Conservation (phyloP, 345 rosid genomes). For the Pistacia vera region DNA sequence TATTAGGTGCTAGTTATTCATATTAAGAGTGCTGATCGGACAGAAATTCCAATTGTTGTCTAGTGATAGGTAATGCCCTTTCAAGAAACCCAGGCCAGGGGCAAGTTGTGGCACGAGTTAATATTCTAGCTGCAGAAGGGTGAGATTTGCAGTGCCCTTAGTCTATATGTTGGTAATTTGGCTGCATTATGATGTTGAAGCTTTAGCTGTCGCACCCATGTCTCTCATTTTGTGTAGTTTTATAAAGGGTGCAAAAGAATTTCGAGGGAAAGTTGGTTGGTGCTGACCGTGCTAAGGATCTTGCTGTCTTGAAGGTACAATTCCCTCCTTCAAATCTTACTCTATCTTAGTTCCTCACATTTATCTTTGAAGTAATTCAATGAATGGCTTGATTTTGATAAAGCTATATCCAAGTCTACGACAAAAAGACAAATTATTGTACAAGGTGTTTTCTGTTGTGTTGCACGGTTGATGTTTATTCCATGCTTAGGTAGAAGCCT, state of each 20-base stretch:
- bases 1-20: neutral
- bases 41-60: constrained; percentile 17
- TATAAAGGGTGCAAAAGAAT: constrained; percentile 80
- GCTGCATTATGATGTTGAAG: constrained; percentile 9
- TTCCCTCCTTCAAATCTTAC: neutral
- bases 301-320: constrained; percentile 82
- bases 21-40: neutral
- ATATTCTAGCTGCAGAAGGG: constrained; percentile 92
- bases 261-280: constrained; percentile 90
- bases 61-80: constrained; percentile 92
- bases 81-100: constrained; percentile 82
- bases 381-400: neutral
- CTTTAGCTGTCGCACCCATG: constrained; percentile 14
- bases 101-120: constrained; percentile 88
- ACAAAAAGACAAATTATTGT: no score
- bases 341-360: no score
- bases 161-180: constrained; percentile 27
- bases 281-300: constrained; percentile 93
- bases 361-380: no score
- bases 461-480: constrained; percentile 4
- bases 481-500: constrained; percentile 74
- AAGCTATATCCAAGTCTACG: neutral
- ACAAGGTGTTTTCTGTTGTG: no score
- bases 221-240: constrained; percentile 17
- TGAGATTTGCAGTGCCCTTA: constrained; percentile 44